phyloP scores from a whole-genome alignment of 768 basidiomycete species.

The Leucocoprinus birnbaumii region DNA sequence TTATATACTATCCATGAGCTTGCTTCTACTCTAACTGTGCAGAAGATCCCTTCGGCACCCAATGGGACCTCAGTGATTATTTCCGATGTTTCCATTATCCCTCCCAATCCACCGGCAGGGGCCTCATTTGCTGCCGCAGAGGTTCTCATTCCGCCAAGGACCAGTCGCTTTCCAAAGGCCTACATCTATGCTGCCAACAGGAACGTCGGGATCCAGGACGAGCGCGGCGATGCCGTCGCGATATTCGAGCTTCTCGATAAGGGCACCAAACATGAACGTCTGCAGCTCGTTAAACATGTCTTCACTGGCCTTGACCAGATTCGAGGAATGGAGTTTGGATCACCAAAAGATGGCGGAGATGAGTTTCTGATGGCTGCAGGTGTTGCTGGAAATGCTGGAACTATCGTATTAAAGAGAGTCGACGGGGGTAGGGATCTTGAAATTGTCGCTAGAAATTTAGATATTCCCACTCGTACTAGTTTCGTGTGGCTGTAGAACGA shows the following conservation, averaged over 20 bases:
- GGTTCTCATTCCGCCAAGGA: constrained; percentile 54
- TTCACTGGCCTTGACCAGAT: constrained; percentile 40
- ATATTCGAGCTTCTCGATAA: constrained; percentile 41
- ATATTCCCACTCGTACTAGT: constrained; percentile 46
- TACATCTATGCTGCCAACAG: constrained; percentile 71
- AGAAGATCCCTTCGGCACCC: constrained; percentile 49
- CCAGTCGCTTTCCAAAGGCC: constrained; percentile 40
- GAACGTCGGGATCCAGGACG: constrained; percentile 45
- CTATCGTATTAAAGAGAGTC: constrained; percentile 53
- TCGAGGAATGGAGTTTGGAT: constrained; percentile 63
- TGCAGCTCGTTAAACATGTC: constrained; percentile 27
- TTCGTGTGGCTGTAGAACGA: constrained; percentile 47
- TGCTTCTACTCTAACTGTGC: constrained; percentile 54
- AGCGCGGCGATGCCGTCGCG: constrained; percentile 50
- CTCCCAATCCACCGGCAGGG: constrained; percentile 29
- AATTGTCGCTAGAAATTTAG: constrained; percentile 50
- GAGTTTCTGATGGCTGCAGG: constrained; percentile 52
- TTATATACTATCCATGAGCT: constrained; percentile 57
- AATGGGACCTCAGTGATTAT: constrained; percentile 49
- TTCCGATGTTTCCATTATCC: constrained; percentile 47
- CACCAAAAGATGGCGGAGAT: constrained; percentile 41
- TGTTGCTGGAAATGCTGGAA: constrained; percentile 48
- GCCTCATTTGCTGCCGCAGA: constrained; percentile 53
- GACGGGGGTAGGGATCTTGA: constrained; percentile 49
- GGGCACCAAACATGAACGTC: constrained; percentile 8